Percentiles rank a stretch among this genome's conserved stretches.
Conservation (phyloP, 2,329 filamentous ascomycete genomes). For the Acrocalymma vagum region DNA sequence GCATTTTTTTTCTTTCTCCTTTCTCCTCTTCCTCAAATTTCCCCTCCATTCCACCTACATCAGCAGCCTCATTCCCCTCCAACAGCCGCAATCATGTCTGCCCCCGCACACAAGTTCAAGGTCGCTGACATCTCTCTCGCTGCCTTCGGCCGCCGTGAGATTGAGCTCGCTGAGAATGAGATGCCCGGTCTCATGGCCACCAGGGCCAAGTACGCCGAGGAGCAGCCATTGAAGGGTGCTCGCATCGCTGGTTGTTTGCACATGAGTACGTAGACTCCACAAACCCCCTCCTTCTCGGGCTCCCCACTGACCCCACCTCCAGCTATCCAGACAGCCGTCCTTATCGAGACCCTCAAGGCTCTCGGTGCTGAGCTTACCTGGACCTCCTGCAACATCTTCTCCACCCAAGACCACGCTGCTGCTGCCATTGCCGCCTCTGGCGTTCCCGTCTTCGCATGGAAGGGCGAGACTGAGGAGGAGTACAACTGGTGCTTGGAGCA, state of each 20-base stretch:
- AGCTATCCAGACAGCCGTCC: slow-evolving; percentile 98
- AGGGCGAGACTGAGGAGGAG: slow-evolving; percentile 98
- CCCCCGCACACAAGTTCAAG: slow-evolving; percentile 94
- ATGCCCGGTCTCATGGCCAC: slow-evolving; percentile 99
- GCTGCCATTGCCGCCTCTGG: slow-evolving; percentile 94
- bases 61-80: slow-evolving; percentile 2
- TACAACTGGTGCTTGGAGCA: slow-evolving; percentile 99
- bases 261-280: slow-evolving; percentile 74
- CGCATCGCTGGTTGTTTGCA: slow-evolving; percentile 97
- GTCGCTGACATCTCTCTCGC: slow-evolving; percentile 97
- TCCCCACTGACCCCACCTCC: slow-evolving; percentile 21
- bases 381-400: slow-evolving; percentile 99
- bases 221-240: slow-evolving; percentile 94
- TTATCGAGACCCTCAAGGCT: slow-evolving; percentile 95
- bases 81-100: slow-evolving; percentile 63
- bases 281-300: slow-evolving; percentile 12
- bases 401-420: slow-evolving; percentile 97
- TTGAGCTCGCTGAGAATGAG: slow-evolving; percentile 89
- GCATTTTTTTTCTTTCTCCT: slow-evolving; percentile 18
- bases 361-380: slow-evolving; percentile 99
- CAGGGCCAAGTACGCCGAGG: slow-evolving; percentile 85
- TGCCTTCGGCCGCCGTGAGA: slow-evolving; percentile 98
- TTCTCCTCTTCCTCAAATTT: slow-evolving; percentile 17
- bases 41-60: slow-evolving; percentile 14
- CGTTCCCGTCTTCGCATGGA: slow-evolving; percentile 86